Base-by-base conservation (phyloP, 176 grass and related monocot species). In the Hyparrhenia diplandra region DNA sequence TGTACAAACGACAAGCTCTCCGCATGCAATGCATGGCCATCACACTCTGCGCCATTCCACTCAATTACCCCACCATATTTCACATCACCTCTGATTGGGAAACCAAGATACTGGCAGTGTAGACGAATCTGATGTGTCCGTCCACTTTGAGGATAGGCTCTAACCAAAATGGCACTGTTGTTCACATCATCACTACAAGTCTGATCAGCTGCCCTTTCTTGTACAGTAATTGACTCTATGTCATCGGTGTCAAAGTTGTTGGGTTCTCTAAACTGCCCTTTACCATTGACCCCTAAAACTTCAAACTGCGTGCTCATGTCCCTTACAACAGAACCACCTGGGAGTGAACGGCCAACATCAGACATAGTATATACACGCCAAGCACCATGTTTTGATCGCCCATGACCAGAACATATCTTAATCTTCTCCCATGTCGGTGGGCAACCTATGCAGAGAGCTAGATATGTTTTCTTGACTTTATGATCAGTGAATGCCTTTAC, bases 51-150 rank as follows among this genome's bases (percentile, higher is more conserved):
- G 36, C 86, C 92, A 0, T 95, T 73, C 88, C 92, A 93, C 34
- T 91, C 86, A 37, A 83, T 78, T 69, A 91, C 84, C 58, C 96
- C 96, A 0, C 92, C 86, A 18, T 95, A 98, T 57, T 98, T 98
- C 29, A 91, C 96, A 84, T 98, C 96, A 10, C 96, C 96, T 89
- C 70, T 91, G 55, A 95, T 95, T 0, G 92, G 75, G 61, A 98
- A 64, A n/a, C 96, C 86, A 39, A 98, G 82, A 86, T 93, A 86
- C 73, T 98, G 90, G 34, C 96, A 95, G 39, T 98, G 96, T 20
- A 95, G 72, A 36, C 88, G 90, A 87, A 98, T 98, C 75, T 98
- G 92, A 84, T 98, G 96, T 3, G 96, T 98, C 27, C 92, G 77
- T 13, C 96, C 96, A 74, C 92, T 98, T 71, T 90, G 88, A 32